Conservation (phyloP, 306 rosid genomes). For the Hippophae rhamnoides region DNA sequence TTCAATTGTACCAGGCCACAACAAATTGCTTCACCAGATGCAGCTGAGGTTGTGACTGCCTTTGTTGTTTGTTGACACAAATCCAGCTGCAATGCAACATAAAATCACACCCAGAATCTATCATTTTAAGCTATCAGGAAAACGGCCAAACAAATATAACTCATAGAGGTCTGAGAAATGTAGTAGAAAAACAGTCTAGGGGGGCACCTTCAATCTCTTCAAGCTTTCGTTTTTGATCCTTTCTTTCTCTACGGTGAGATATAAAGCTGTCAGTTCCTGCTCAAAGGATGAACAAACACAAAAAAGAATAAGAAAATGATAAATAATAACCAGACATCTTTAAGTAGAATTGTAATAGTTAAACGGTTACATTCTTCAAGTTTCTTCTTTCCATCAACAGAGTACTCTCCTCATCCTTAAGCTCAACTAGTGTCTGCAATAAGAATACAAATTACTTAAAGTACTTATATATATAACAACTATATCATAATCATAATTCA, state of each 20-base stretch:
- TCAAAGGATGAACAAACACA: slow-evolving; percentile 6
- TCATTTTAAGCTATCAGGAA: neutral
- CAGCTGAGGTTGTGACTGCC: slow-evolving; percentile 13
- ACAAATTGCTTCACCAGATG: slow-evolving; percentile 12
- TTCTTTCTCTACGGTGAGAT: slow-evolving; percentile 44
- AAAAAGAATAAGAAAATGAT: neutral
- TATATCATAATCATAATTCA: neutral
- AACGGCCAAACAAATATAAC: no score
- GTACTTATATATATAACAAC: no score
- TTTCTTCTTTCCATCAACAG: slow-evolving; percentile 57
- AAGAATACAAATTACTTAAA: slow-evolving; percentile 4
- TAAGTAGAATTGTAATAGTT: neutral
- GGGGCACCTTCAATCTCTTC: slow-evolving; percentile 63
- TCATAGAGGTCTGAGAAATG: no score
- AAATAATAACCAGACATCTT: neutral
- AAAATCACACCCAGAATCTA: slow-evolving; percentile 19
- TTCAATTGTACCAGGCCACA: slow-evolving; percentile 15
- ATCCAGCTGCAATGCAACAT: slow-evolving; percentile 43
- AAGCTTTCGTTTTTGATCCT: slow-evolving; percentile 49
- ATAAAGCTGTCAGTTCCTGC: slow-evolving; percentile 58
- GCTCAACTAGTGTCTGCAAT: slow-evolving; percentile 68
- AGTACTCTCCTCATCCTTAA: slow-evolving; percentile 67
- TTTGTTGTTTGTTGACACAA: slow-evolving; percentile 26
- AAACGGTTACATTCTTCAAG: slow-evolving; percentile 43
- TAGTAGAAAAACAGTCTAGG: neutral